A percentile compares a stretch with the other conserved stretches of the same genome.
Conservation (phyloP, 2,329 filamentous ascomycete genomes). For the Colletotrichum shisoi region DNA sequence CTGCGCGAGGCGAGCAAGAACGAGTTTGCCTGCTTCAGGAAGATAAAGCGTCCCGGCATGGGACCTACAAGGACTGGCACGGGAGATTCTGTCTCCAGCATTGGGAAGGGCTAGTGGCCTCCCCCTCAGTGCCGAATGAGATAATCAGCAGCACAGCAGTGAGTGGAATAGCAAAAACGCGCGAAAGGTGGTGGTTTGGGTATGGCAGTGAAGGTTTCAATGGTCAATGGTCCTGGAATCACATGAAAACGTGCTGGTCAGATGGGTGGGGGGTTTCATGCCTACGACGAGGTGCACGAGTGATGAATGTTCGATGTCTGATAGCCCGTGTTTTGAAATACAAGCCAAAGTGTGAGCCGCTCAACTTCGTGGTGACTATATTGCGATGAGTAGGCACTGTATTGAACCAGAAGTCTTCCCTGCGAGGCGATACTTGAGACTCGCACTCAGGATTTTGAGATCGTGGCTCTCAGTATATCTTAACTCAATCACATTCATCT, state of each 20-base stretch:
- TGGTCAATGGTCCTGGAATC: not conserved
- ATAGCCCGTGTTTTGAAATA: constrained; percentile 30
- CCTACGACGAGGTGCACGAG: constrained; percentile 8
- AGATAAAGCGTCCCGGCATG: constrained; percentile 59
- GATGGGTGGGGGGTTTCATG: not conserved
- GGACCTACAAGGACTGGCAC: constrained; percentile 48
- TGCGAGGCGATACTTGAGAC: not conserved
- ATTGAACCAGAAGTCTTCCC: not conserved
- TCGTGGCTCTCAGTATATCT: not conserved
- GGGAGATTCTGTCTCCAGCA: constrained; percentile 45
- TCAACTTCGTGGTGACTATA: not conserved
- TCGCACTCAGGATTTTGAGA: too few relatives aligned
- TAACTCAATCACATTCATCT: not conserved
- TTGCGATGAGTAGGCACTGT: too few relatives aligned
- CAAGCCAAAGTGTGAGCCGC: not conserved
- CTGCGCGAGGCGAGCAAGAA: constrained; percentile 81
- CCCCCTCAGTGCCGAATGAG: constrained; percentile 33
- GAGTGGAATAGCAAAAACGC: not conserved
- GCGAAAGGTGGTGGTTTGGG: not conserved
- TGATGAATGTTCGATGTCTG: constrained; percentile 20
- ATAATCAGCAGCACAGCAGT: not conserved
- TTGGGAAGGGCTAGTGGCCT: constrained; percentile 36
- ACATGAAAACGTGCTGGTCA: not conserved
- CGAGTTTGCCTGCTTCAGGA: constrained; percentile 87
- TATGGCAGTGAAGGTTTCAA: not conserved